Percentiles rank a stretch among this genome's conserved stretches.
Evolutionary conservation across 129 eudicot species (phyloP).

Genomic region (Pulicaria dysenterica): DNA sequence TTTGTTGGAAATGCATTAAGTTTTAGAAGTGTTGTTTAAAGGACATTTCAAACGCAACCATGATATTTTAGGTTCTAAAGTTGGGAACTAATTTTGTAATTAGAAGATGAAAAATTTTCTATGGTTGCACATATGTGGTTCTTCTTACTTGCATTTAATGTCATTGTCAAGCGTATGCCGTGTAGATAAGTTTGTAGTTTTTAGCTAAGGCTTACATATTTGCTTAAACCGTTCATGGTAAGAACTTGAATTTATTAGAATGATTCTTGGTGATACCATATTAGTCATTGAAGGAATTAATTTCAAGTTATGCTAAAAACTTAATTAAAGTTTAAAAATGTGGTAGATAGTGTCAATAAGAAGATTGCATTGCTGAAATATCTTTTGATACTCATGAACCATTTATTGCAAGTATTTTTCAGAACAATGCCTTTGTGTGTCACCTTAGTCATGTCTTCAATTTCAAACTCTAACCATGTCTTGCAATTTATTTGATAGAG

Average conservation of each 20-base stretch:
- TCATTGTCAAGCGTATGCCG: background rate
- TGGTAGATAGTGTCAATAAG: no score
- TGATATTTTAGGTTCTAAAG: slow-evolving; percentile 8
- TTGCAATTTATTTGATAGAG: no score
- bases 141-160: slow-evolving; percentile 6
- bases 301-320: no score
- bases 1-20: background rate
- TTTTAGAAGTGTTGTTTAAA: slow-evolving; percentile 16
- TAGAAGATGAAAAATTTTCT: slow-evolving; percentile 21
- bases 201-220: background rate
- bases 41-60: slow-evolving; percentile 9
- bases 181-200: background rate
- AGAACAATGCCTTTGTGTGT: no score
- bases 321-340: no score
- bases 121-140: slow-evolving; percentile 14
- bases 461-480: no score
- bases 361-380: no score
- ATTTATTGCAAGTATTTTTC: no score
- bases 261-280: no score
- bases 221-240: background rate
- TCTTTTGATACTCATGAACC: no score
- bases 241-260: background rate
- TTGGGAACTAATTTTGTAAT: slow-evolving; percentile 27
- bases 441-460: no score
- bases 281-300: no score